Percentiles rank a stretch among this genome's conserved stretches.
phyloP scores from a whole-genome alignment of 1,284 basidiomycete species.

The Rhizoctonia solani region DNA sequence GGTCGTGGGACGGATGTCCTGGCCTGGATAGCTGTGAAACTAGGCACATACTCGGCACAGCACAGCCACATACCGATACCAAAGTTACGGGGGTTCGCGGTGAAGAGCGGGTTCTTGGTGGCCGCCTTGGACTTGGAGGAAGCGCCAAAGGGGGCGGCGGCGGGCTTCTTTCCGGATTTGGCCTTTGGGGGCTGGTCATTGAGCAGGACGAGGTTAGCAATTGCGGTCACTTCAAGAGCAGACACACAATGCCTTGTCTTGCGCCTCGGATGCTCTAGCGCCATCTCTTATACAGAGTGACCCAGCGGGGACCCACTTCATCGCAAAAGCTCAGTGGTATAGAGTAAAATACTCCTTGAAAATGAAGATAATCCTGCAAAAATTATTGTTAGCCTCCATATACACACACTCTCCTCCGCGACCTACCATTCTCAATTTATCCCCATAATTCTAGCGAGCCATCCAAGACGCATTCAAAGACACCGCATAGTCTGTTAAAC shows the following conservation, averaged over 20 bases:
- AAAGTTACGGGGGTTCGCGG: slow-evolving; percentile 88
- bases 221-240: background rate
- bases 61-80: slow-evolving; percentile 76
- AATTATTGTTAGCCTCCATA: background rate
- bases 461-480: background rate
- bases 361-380: background rate
- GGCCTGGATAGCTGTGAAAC: slow-evolving; percentile 58
- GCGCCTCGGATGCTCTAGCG: slow-evolving; percentile 32
- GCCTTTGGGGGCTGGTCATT: slow-evolving; percentile 81
- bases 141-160: slow-evolving; percentile 73
- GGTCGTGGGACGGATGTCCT: slow-evolving; percentile 88
- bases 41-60: background rate
- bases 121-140: slow-evolving; percentile 73
- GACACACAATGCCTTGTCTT: slow-evolving; percentile 16
- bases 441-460: background rate
- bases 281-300: slow-evolving; percentile 1
- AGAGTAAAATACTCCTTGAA: slow-evolving; percentile 9
- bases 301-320: slow-evolving; percentile 33
- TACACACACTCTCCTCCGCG: background rate
- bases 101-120: slow-evolving; percentile 96
- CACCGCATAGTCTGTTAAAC: background rate
- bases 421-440: slow-evolving; percentile 18
- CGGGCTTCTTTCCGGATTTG: slow-evolving; percentile 78
- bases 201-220: slow-evolving; percentile 50
- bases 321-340: slow-evolving; percentile 19